A percentile compares a stretch with the other conserved stretches of the same genome.
Conservation (phyloP, 345 rosid genomes). For the Geranium rotundifolium region DNA sequence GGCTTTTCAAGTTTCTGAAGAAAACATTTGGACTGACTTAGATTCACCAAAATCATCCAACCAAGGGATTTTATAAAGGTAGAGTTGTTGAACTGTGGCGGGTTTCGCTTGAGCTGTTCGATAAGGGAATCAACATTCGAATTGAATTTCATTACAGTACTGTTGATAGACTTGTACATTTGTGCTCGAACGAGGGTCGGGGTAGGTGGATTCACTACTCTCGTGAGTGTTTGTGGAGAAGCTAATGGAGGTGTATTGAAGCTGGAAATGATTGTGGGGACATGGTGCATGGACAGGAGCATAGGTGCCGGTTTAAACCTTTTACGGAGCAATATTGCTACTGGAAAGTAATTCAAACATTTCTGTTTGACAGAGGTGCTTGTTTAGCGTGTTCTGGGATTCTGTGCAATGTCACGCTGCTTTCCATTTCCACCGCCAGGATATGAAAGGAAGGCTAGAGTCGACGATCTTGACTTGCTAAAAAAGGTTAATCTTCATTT, state of each 20-base stretch:
- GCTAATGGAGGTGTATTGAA: constrained; percentile 22
- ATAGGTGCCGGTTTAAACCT: constrained; percentile 39
- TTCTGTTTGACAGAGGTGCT: constrained; percentile 18
- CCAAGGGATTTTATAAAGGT: constrained; percentile 10
- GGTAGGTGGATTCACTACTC: constrained; percentile 8
- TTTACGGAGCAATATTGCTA: constrained; percentile 33
- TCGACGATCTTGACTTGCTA: constrained; percentile 41
- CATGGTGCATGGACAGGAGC: constrained; percentile 58
- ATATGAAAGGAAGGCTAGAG: constrained; percentile 70
- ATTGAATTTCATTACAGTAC: constrained; percentile 13
- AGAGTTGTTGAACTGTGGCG: constrained; percentile 6
- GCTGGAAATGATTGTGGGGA: constrained; percentile 49
- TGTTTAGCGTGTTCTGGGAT: constrained; percentile 12
- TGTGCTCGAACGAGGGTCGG: constrained; percentile 6
- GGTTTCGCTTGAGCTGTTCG: constrained; percentile 9
- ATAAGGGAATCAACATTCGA: constrained; percentile 5
- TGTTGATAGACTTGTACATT: constrained; percentile 10
- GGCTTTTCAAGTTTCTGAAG: constrained; percentile 20
- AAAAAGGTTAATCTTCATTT: constrained; percentile 44
- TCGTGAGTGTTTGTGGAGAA: constrained; percentile 7
- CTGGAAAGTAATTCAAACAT: constrained; percentile 27
- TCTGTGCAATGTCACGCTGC: constrained; percentile 93
- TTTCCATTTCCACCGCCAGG: constrained; percentile 99
- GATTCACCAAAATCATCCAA: constrained; percentile 10
- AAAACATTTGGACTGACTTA: constrained; percentile 27